Percentiles rank a stretch among this genome's conserved stretches.
Conservation (phyloP, 2,329 filamentous ascomycete genomes). For the Hypoxylon sp. region DNA sequence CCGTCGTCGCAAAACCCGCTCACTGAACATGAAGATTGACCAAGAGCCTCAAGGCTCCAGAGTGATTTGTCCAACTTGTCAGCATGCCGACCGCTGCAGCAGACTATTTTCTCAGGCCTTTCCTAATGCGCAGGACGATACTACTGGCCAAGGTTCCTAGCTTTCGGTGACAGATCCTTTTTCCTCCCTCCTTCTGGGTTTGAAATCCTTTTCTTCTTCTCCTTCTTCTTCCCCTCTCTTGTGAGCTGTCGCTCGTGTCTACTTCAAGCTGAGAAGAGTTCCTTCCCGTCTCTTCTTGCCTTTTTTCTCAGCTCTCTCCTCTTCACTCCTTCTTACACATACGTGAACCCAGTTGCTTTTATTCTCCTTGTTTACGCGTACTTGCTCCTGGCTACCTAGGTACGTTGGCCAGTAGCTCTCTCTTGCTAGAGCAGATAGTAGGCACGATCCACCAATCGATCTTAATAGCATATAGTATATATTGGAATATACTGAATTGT, state of each 20-base stretch:
- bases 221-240: constrained; percentile 7
- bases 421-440: neutral
- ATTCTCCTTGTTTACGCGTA: neutral
- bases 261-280: constrained; percentile 10
- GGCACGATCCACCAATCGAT: neutral
- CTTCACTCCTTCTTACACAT: constrained; percentile 2
- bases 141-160: neutral
- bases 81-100: constrained; percentile 6
- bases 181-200: neutral
- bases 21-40: neutral
- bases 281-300: neutral
- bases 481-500: neutral
- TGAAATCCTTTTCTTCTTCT: neutral
- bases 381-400: neutral
- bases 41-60: constrained; percentile 1
- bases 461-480: neutral
- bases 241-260: constrained; percentile 6
- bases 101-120: constrained; percentile 3
- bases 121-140: constrained; percentile 5
- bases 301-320: neutral
- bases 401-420: neutral
- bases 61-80: constrained; percentile 1
- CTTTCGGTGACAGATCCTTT: constrained; percentile 1
- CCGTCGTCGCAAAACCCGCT: constrained; percentile 6
- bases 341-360: constrained; percentile 1